Conservation (phyloP, 2,329 filamentous ascomycete genomes). For the Sporothrix protearum region DNA sequence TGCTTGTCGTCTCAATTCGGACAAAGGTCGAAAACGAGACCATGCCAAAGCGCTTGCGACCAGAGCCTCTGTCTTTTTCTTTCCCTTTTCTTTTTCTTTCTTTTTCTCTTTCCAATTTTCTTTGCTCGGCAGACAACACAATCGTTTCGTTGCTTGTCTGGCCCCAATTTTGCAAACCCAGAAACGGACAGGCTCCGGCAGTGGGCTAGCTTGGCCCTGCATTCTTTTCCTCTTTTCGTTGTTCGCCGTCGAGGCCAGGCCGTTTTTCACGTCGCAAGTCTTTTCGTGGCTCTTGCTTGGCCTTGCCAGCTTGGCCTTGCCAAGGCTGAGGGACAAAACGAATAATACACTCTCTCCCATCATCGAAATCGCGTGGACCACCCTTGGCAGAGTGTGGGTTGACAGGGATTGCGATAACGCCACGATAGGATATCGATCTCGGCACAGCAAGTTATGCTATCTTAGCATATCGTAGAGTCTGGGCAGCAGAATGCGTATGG, state of each 20-base stretch:
- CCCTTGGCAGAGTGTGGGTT: not conserved
- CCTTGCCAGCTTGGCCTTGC: too few species aligned
- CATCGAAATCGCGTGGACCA: not conserved
- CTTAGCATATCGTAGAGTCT: constrained; percentile 11
- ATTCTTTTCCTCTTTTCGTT: not conserved
- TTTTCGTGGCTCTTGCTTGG: not conserved
- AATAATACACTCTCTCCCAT: too few species aligned
- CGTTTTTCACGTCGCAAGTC: not conserved
- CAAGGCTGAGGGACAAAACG: not conserved
- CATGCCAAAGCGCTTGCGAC: too few species aligned
- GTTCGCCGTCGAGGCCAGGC: not conserved
- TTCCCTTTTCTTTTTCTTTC: too few species aligned
- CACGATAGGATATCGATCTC: not conserved
- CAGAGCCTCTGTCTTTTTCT: too few species aligned
- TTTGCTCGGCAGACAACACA: not conserved
- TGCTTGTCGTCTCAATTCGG: too few species aligned
- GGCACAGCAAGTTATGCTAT: constrained; percentile 1
- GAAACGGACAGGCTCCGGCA: not conserved
- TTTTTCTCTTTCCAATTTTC: too few species aligned
- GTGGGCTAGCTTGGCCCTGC: too few species aligned
- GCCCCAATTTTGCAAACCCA: too few species aligned
- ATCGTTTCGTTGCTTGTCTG: not conserved
- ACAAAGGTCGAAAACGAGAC: too few species aligned
- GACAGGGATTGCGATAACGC: not conserved
- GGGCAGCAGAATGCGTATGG: not conserved